Evolutionary conservation across 257 asterid species (phyloP), one percentile per base, ranked within the genome.

Genomic region (Nicotiana paniculata): DNA sequence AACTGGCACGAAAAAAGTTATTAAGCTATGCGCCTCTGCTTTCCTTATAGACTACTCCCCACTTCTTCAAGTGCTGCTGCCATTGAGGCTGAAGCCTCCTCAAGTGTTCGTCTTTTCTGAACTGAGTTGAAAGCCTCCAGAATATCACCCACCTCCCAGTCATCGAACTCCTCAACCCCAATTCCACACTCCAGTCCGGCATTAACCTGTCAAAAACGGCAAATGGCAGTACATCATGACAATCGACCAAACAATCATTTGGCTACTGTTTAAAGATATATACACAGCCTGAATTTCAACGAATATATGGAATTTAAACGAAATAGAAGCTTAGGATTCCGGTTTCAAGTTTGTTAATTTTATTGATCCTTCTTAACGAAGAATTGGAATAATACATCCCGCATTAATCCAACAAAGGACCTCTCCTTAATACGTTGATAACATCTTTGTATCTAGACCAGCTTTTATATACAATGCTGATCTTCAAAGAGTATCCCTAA

Each of bases 41-140:
- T 84, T 86, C 66, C 82, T 86, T 85, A 93, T 69, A 61, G 79
- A 75, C 86, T 76, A 13, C 84, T 80, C 70, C 97, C 92, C 77
- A 83, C 93, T 89, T 84, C 86, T 86, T 93, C 91, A 39, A 92
- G 82, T 39, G 98, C 98, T 62, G 97, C 98, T 58, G 96, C 79
- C 98, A 96, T 94, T 10, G 97, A 91, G 77, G 97, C 98, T 26
- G 99, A 96, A 78, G 99, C 99, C 87, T 96, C 99, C 85, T 96
- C 99, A 1, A 96, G 98, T 8, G 98, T 96, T 87, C 99, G 87
- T 85, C 87, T 92, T 95, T 93, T 96, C 81, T 92, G 92, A 75
- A 91, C 93, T 7, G 93, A 35, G 89, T 89, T 92, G 86, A 94
- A 96, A 85, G 94, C 95, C 89, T 92, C 97, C 1, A 96, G 86